These are phyloP conservation scores for Xylaria digitata DNA, from an alignment of 2,329 filamentous ascomycete genomes.

Conservation along the genomic window DNA sequence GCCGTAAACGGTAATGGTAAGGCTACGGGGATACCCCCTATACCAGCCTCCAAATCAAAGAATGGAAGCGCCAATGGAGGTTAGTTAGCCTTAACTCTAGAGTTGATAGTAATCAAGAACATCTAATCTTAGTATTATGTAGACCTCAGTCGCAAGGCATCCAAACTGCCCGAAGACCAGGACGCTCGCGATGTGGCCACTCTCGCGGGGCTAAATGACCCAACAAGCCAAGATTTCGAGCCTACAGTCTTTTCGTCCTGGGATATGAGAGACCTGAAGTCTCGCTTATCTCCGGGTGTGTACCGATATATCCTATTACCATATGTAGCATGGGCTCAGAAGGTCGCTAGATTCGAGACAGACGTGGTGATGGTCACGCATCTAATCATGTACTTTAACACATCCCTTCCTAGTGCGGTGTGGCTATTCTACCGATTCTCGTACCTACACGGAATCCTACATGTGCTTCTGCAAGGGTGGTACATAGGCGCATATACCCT, in stretches of 20 bases:
- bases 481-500: constrained; percentile 81
- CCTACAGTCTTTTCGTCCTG: constrained; percentile 58
- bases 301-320: constrained; percentile 43
- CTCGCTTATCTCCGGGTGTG: constrained; percentile 48
- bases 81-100: constrained; percentile 13
- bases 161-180: constrained; percentile 31
- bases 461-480: constrained; percentile 73
- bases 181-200: constrained; percentile 50
- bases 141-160: constrained; percentile 32
- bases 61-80: constrained; percentile 34
- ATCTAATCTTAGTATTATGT: constrained; percentile 9
- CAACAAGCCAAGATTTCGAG: constrained; percentile 56
- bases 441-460: constrained; percentile 73
- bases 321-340: constrained; percentile 46
- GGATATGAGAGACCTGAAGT: constrained; percentile 53
- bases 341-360: constrained; percentile 43
- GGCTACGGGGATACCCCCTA: constrained; percentile 22
- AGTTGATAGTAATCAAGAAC: background rate
- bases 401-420: constrained; percentile 75
- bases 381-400: constrained; percentile 76
- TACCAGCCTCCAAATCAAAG: constrained; percentile 13
- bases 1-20: constrained; percentile 24
- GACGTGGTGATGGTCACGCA: constrained; percentile 85
- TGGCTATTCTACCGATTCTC: constrained; percentile 73
- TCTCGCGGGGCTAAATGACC: constrained; percentile 58